Evolutionary conservation across 495 filamentous ascomycete species (phyloP), one percentile per base, ranked within the genome.

Genomic region (Neurospora sp.): DNA sequence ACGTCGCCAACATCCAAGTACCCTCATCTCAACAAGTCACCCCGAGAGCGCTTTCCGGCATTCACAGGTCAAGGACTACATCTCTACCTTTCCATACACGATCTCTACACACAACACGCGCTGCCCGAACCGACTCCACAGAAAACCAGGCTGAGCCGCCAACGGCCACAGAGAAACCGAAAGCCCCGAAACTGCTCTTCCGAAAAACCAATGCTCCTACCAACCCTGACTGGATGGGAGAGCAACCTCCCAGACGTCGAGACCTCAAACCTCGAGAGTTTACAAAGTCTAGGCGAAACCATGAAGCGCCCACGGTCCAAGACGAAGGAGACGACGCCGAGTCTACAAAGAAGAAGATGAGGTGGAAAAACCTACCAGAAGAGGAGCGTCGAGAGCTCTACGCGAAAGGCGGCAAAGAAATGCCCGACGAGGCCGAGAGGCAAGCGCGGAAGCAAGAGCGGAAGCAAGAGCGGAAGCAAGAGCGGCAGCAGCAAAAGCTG

Each of bases 1-100:
- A 79, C 71, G 77, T 89, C 69, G 80, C 83, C 8, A 82, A 83
- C 69, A 65, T 87, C 40, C 81, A 85, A 68, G 35, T 83, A n/a
- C 74, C 76, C 38, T 35, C 72, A 6, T 72, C 75, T 35, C 27
- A 18, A 65, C 53, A 35, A 35, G 68, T 70, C 16, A 37, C 74
- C 10, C 61, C 73, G 10, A 70, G 74, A 65, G 9, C 71, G 72
- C 69, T 35, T 71, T 14, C 41, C 72, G 22, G 16, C 9, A 22
- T 44, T 14, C 40, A 40, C 40, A 18, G 27, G 39, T 14, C 22
- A 45, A 6, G 22, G 6, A 35, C 18, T n/a, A 45, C 40, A 37
- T 8, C 22, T 65, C 7, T 65, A 35, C 53, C 53, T 18, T 37
- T 65, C 3, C 53, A 65, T 0, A 65, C 53, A 16, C 53, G 53